These are phyloP conservation scores for Naematelia aurantialba DNA, from an alignment of 768 basidiomycete genomes.

Conservation along the genomic window DNA sequence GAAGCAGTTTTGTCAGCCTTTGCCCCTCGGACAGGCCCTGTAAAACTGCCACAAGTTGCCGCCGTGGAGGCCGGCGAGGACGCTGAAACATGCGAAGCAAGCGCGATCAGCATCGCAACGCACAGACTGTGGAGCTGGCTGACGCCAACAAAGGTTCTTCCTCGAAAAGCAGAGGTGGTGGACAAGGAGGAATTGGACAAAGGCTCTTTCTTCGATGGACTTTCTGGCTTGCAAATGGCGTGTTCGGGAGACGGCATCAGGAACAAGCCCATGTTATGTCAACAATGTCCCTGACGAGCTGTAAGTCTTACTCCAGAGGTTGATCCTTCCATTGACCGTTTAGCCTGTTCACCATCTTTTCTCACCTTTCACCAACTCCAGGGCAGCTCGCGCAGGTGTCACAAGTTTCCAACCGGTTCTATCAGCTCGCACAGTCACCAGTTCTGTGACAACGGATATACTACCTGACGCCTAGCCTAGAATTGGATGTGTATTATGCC, in stretches of 20 bases:
- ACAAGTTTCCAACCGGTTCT: constrained; percentile 17
- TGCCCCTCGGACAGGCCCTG: neutral
- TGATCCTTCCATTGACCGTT: neutral
- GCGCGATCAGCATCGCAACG: neutral
- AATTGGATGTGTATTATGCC: neutral
- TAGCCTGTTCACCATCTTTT: constrained; percentile 28
- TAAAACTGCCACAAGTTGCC: neutral
- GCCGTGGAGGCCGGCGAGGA: neutral
- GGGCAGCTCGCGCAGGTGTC: constrained; percentile 17
- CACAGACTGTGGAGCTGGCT: neutral
- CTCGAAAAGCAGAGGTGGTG: neutral
- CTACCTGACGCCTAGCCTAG: constrained; percentile 12
- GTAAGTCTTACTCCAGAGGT: constrained; percentile 15
- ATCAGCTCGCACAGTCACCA: constrained; percentile 23
- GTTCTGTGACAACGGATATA: constrained; percentile 23
- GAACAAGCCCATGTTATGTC: neutral
- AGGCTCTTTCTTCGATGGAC: neutral
- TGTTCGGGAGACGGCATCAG: neutral
- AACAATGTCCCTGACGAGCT: constrained; percentile 35
- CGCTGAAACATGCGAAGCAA: neutral
- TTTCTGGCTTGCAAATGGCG: neutral
- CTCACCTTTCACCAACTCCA: constrained; percentile 24
- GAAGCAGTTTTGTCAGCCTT: constrained; percentile 13
- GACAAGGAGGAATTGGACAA: neutral
- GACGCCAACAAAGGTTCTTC: neutral